Evolutionary conservation across 2,329 filamentous ascomycete species (phyloP).

Genomic region (Fusarium equiseti): DNA sequence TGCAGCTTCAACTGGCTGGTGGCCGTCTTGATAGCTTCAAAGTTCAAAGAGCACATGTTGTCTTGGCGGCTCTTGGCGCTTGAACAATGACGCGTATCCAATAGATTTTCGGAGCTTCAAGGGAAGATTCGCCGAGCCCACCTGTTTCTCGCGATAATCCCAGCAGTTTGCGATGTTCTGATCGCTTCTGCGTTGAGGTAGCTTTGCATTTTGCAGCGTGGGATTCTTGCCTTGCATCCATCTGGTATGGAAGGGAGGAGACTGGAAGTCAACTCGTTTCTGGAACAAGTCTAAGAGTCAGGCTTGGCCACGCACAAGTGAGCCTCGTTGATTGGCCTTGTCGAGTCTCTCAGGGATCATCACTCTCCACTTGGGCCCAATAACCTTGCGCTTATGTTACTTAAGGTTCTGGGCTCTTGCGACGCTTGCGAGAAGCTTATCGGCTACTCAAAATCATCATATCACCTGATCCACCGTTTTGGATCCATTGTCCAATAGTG

Average conservation of each 20-base stretch:
- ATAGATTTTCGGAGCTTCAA: conserved; percentile 17
- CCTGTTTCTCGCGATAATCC: conserved; percentile 2
- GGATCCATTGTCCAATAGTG: conserved; percentile 28
- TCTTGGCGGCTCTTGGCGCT: conserved; percentile 44
- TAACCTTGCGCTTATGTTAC: conserved; percentile 41
- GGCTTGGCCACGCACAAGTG: conserved; percentile 24
- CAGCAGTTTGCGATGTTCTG: conserved; percentile 2
- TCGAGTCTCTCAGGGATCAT: conserved; percentile 1
- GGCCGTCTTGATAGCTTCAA: conserved; percentile 33
- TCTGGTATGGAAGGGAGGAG: conserved; percentile 1
- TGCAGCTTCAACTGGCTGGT: conserved; percentile 8
- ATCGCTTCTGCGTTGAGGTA: conserved; percentile 7
- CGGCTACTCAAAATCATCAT: conserved; percentile 25
- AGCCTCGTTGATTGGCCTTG: conserved; percentile 17
- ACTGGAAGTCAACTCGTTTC: conserved; percentile 16
- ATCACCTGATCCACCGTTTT: conserved; percentile 13
- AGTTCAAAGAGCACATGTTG: conserved; percentile 22
- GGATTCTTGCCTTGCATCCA: conserved; percentile 7
- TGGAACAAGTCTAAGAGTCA: conserved; percentile 34
- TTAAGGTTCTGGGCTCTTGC: conserved; percentile 41
- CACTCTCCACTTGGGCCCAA: conserved; percentile 15
- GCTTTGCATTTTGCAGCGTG: conserved; percentile 16
- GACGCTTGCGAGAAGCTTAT: conserved; percentile 44
- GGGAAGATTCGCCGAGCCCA: conserved; percentile 25
- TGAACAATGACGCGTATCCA: conserved; percentile 35